These are phyloP conservation scores for Sphaerostilbella broomeana DNA, from an alignment of 2,329 filamentous ascomycete genomes.

Conservation along the genomic window DNA sequence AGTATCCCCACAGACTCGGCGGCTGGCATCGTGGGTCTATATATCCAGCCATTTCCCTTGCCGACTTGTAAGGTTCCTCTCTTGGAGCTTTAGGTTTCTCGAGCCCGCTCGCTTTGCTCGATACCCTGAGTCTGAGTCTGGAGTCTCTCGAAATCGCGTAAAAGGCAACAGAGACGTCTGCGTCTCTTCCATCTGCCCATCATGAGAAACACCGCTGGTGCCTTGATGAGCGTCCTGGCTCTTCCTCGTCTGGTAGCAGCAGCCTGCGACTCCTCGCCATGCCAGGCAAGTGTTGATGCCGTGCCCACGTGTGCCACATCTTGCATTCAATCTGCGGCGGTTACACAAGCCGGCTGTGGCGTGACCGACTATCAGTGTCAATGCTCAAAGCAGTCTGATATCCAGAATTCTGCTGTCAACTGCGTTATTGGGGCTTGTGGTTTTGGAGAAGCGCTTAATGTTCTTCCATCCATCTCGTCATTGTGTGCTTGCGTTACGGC, in stretches of 20 bases:
- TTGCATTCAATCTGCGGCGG: constrained; percentile 23
- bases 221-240: constrained; percentile 14
- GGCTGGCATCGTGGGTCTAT: neutral
- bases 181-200: neutral
- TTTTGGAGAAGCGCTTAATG: constrained; percentile 10
- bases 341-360: constrained; percentile 17
- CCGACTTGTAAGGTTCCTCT: neutral
- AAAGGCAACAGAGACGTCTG: neutral
- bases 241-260: constrained; percentile 16
- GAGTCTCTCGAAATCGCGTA: neutral
- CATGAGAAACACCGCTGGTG: constrained; percentile 6
- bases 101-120: neutral
- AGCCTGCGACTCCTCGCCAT: constrained; percentile 20
- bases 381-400: constrained; percentile 18
- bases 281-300: constrained; percentile 20
- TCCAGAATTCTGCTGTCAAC: constrained; percentile 18
- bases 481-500: constrained; percentile 21
- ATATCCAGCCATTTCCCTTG: neutral
- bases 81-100: neutral
- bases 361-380: constrained; percentile 21
- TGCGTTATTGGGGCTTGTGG: constrained; percentile 21
- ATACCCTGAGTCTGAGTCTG: too few relatives aligned
- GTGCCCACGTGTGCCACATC: constrained; percentile 19
- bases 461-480: constrained; percentile 17
- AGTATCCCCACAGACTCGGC: neutral